Percentiles rank a stretch among this genome's conserved stretches.
Evolutionary conservation across 1,284 basidiomycete genomes (phyloP).

Genomic region (Ustilago crameri): DNA sequence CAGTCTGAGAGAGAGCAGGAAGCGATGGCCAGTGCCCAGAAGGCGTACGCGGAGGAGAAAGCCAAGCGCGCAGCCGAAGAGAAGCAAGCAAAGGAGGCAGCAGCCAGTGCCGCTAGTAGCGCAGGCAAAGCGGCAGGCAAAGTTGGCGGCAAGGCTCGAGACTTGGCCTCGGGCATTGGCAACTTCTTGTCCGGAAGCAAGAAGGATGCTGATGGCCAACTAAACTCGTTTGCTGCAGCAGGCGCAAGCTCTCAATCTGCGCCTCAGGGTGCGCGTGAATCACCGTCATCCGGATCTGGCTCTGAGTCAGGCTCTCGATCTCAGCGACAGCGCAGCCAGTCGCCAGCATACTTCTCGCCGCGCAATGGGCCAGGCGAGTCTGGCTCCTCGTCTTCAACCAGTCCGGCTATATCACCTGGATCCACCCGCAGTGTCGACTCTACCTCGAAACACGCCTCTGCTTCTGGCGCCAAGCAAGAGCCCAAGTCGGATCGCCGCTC

Average conservation of each 20-base stretch:
- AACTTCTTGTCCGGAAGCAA: slow-evolving; percentile 29
- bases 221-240: background rate
- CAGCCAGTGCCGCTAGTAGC: slow-evolving; percentile 9
- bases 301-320: slow-evolving; percentile 29
- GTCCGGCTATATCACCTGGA: slow-evolving; percentile 32
- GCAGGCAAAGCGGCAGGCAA: slow-evolving; percentile 12
- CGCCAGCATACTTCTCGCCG: slow-evolving; percentile 43
- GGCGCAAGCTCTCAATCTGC: slow-evolving; percentile 10
- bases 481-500: slow-evolving; percentile 16
- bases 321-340: slow-evolving; percentile 36
- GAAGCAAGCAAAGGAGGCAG: slow-evolving; percentile 36
- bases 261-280: slow-evolving; percentile 4
- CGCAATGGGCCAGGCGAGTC: slow-evolving; percentile 32
- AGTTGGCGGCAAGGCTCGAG: slow-evolving; percentile 20
- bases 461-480: slow-evolving; percentile 7
- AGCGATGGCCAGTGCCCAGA: slow-evolving; percentile 26
- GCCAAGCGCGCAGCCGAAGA: slow-evolving; percentile 37
- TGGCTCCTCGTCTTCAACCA: slow-evolving; percentile 36
- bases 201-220: slow-evolving; percentile 8
- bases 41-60: slow-evolving; percentile 47
- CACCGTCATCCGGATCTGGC: slow-evolving; percentile 21
- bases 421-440: slow-evolving; percentile 19
- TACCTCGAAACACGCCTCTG: slow-evolving; percentile 6
- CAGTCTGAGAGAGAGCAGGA: slow-evolving; percentile 40
- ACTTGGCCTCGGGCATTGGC: slow-evolving; percentile 26